phyloP scores from a whole-genome alignment of 2,329 filamentous ascomycete species.

The Diaporthe sp. region DNA sequence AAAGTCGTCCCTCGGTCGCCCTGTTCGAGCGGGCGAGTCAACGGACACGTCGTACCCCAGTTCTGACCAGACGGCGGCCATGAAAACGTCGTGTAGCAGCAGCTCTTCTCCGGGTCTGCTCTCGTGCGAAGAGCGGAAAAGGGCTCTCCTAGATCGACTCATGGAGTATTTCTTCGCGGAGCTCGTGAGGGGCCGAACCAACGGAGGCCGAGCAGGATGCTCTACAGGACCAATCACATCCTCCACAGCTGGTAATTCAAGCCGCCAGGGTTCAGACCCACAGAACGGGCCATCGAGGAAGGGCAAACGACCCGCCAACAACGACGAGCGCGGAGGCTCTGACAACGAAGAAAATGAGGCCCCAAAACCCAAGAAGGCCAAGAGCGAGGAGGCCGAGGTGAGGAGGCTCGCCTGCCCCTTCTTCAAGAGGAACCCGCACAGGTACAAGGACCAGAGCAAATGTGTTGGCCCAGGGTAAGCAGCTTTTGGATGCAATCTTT shows the following conservation, averaged over 20 bases:
- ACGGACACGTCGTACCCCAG: slow-evolving; percentile 8
- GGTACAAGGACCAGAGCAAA: slow-evolving; percentile 32
- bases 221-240: background rate
- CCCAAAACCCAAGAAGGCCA: slow-evolving; percentile 22
- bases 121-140: slow-evolving; percentile 20
- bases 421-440: slow-evolving; percentile 36
- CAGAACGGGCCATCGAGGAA: background rate
- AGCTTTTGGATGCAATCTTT: no score
- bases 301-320: slow-evolving; percentile 20
- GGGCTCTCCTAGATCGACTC: slow-evolving; percentile 33
- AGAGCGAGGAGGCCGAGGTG: slow-evolving; percentile 1
- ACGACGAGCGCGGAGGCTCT: background rate
- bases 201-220: background rate
- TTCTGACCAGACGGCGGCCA: background rate
- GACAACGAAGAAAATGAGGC: slow-evolving; percentile 1
- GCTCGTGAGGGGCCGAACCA: background rate
- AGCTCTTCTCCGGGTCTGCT: background rate
- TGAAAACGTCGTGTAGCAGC: slow-evolving; percentile 1
- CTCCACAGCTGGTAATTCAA: background rate
- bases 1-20: background rate
- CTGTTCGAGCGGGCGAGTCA: background rate
- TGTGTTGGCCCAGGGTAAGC: slow-evolving; percentile 37
- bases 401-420: slow-evolving; percentile 37
- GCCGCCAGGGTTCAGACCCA: background rate
- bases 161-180: slow-evolving; percentile 34